Percentiles rank a stretch among this genome's conserved stretches.
These are phyloP conservation scores for Alectoria sarmentosa DNA, from an alignment of 495 filamentous ascomycete species.

Conservation along the genomic window DNA sequence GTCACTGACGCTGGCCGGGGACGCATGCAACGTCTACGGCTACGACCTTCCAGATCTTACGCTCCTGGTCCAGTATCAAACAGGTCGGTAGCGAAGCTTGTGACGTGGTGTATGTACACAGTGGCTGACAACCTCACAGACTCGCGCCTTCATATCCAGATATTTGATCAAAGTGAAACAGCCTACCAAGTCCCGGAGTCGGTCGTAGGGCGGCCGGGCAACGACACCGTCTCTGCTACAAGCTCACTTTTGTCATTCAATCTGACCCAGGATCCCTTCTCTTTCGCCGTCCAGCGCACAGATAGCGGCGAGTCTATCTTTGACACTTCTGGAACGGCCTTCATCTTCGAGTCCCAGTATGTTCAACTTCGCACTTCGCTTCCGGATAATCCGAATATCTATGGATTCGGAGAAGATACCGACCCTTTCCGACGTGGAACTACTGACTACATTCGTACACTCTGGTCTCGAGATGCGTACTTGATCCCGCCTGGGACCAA, in stretches of 20 bases:
- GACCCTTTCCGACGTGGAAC: conserved; percentile 67
- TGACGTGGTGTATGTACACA: background rate
- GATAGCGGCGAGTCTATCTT: conserved; percentile 67
- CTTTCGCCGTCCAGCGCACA: conserved; percentile 61
- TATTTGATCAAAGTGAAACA: conserved; percentile 65
- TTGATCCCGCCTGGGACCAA: conserved; percentile 60
- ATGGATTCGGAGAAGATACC: conserved; percentile 75
- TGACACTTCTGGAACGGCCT: conserved; percentile 58
- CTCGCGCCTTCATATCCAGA: conserved; percentile 72
- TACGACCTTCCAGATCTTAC: conserved; percentile 58
- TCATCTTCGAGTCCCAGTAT: conserved; percentile 78
- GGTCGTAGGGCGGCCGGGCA: conserved; percentile 56
- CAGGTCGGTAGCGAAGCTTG: conserved; percentile 42
- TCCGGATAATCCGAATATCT: conserved; percentile 61
- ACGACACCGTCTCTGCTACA: conserved; percentile 25
- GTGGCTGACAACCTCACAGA: conserved; percentile 38
- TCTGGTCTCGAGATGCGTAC: conserved; percentile 76
- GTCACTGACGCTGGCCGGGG: conserved; percentile 58
- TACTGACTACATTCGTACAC: conserved; percentile 66
- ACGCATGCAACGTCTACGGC: conserved; percentile 65
- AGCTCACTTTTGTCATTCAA: conserved; percentile 55
- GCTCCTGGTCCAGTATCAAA: conserved; percentile 68
- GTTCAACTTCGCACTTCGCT: conserved; percentile 62
- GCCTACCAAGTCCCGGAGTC: conserved; percentile 73
- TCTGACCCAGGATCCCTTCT: conserved; percentile 62